A percentile compares a stretch with the other conserved stretches of the same genome.
Evolutionary conservation across 2,329 filamentous ascomycete genomes (phyloP).

Genomic region (Fusarium sp.): DNA sequence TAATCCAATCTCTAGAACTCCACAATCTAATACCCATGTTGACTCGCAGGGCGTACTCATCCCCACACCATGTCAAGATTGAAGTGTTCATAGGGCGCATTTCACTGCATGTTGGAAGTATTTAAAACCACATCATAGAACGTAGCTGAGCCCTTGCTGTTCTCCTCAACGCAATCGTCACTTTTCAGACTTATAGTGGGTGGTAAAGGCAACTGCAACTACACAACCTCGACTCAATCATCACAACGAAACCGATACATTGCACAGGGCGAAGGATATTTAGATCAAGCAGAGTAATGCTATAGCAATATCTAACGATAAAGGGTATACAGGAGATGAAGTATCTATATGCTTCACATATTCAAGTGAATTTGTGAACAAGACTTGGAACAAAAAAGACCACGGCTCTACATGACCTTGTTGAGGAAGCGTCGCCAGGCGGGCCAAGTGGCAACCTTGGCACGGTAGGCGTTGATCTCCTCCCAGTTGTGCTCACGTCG

Average conservation of each 20-base stretch:
- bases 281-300: slow-evolving; percentile 12
- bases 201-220: neutral
- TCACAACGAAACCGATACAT: neutral
- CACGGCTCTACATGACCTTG: slow-evolving; percentile 54
- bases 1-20: slow-evolving; percentile 31
- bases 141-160: neutral
- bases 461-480: slow-evolving; percentile 67
- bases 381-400: neutral
- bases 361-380: neutral
- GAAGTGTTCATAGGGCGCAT: slow-evolving; percentile 20
- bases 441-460: slow-evolving; percentile 63
- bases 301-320: slow-evolving; percentile 44
- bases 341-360: slow-evolving; percentile 1
- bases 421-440: slow-evolving; percentile 60
- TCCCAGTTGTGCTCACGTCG: slow-evolving; percentile 76
- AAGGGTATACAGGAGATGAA: slow-evolving; percentile 37
- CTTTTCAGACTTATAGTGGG: neutral
- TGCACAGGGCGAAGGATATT: neutral
- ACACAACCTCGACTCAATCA: neutral
- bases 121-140: slow-evolving; percentile 7
- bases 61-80: slow-evolving; percentile 27
- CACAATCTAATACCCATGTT: slow-evolving; percentile 12
- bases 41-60: slow-evolving; percentile 27
- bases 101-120: slow-evolving; percentile 8
- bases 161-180: rapidly evolving